These are phyloP conservation scores for Magnolia sinica DNA, from an alignment of 164 flowering plant genomes.

Conservation along the genomic window DNA sequence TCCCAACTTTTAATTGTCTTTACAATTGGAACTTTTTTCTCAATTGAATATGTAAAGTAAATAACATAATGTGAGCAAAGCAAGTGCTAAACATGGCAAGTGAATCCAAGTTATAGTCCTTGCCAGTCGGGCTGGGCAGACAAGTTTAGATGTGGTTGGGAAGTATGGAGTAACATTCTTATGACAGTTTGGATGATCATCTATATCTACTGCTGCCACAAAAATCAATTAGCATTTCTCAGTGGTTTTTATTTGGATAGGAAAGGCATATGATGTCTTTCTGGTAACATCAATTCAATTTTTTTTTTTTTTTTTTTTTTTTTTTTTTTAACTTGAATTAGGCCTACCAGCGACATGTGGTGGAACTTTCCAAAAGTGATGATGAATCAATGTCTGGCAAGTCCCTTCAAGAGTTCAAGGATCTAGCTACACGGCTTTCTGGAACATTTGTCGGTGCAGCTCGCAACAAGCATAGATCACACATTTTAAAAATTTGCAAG, in stretches of 20 bases:
- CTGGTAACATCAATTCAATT: not conserved
- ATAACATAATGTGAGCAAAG: too few relatives aligned
- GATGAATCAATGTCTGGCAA: slow-evolving; percentile 45
- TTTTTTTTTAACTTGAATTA: slow-evolving; percentile 15
- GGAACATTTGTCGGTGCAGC: slow-evolving; percentile 74
- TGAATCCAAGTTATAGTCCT: too few relatives aligned
- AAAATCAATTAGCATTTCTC: not conserved
- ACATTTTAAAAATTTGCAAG: slow-evolving; percentile 68
- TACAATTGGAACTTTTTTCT: too few relatives aligned
- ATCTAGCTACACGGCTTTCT: slow-evolving; percentile 76
- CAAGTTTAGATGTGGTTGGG: too few relatives aligned
- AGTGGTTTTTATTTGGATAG: not conserved
- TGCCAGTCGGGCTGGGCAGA: too few relatives aligned
- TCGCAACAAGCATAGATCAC: slow-evolving; percentile 69
- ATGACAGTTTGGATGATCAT: too few relatives aligned
- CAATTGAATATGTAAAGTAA: too few relatives aligned
- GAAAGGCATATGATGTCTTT: not conserved
- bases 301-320: too few relatives aligned
- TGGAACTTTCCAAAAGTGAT: slow-evolving; percentile 34
- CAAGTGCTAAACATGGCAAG: too few relatives aligned
- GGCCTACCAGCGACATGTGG: slow-evolving; percentile 62
- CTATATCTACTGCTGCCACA: not conserved
- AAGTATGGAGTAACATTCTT: too few relatives aligned
- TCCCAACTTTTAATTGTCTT: too few relatives aligned
- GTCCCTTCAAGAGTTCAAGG: slow-evolving; percentile 61